Percentiles rank a stretch among this genome's conserved stretches.
These are phyloP conservation scores for Corinectria fuckeliana DNA, from an alignment of 2,329 filamentous ascomycete genomes.

Conservation along the genomic window DNA sequence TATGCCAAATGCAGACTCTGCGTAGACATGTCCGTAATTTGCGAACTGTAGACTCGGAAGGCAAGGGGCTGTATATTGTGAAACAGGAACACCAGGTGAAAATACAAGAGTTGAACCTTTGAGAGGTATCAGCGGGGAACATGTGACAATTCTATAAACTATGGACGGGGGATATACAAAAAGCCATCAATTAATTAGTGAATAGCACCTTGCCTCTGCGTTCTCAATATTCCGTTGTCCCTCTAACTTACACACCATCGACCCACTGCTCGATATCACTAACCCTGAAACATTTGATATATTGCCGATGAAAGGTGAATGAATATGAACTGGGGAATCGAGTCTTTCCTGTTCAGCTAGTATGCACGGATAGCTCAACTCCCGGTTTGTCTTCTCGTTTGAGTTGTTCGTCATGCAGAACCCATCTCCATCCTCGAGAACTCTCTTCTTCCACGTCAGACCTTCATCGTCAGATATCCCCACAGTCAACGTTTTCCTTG, in stretches of 20 bases:
- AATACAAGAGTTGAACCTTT: too few relatives aligned
- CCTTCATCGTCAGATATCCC: conserved; percentile 46
- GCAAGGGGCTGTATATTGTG: too few relatives aligned
- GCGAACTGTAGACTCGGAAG: background rate
- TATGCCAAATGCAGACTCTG: background rate
- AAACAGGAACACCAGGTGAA: too few relatives aligned
- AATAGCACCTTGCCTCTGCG: background rate
- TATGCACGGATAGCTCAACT: conserved; percentile 53
- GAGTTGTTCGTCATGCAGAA: conserved; percentile 55
- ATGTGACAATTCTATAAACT: too few relatives aligned
- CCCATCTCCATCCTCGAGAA: conserved; percentile 52
- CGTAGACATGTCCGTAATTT: background rate
- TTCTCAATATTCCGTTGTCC: background rate
- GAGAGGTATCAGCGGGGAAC: too few relatives aligned
- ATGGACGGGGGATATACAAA: too few relatives aligned
- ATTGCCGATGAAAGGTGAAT: conserved; percentile 51
- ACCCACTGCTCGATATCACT: conserved; percentile 38
- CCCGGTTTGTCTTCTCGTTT: conserved; percentile 48
- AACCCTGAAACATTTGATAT: conserved; percentile 49
- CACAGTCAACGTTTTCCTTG: conserved; percentile 44
- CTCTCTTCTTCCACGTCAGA: conserved; percentile 44
- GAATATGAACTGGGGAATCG: conserved; percentile 44
- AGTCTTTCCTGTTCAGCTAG: conserved; percentile 28
- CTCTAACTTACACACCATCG: background rate
- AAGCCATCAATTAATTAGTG: background rate